Evolutionary conservation across 352 stramenopile genomes (phyloP), one percentile per base, ranked within the genome.

Genomic region (Phytophthora hybrid): DNA sequence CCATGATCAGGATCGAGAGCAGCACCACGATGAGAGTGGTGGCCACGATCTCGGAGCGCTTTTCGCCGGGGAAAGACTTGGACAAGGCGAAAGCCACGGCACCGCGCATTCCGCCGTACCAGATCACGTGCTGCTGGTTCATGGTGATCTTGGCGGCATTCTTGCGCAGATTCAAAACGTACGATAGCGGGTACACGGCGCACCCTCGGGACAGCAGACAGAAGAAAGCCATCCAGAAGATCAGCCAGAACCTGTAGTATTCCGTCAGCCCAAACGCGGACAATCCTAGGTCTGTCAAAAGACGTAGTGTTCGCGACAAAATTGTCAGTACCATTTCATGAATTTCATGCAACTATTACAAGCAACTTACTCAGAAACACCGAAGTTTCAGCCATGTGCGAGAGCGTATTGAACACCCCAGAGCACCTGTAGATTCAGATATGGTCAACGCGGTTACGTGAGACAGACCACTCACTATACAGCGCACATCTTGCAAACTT

Each of bases 61-160:
- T 94, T 41, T 94, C 85, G 18, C 87, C 82, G 9, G 96, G 93
- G 71, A 98, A 98, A 6, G 83, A 93, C 74, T 96, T 93, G 64
- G 93, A 93, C 62, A 97, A 84, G 31, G 93, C 91, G 71, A 98
- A 99, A 0, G 95, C 93, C 5, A 99, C 92, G 32, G 95, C 97
- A 19, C 95, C 95, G 26, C 97, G 91, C 52, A 99, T 83, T 11
- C 96, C 96, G 44, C 91, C 94, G 83, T 98, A 98, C 89, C 92
- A 98, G 63, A 98, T 94, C 91, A 98, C 97, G 81, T 98, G 92
- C 69, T 97, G 91, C 63, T 97, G 94, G 73, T 97, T 98, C 41
- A 78, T 70, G n/a, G 86, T 93, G 69, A 95, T 95, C 64, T 77
- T 78, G 21, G 82, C 77, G 26, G 69, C 77, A 47, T 86, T 87